Evolutionary conservation across 176 grass and related monocot species (phyloP).

Genomic region (Triticum urartu): DNA sequence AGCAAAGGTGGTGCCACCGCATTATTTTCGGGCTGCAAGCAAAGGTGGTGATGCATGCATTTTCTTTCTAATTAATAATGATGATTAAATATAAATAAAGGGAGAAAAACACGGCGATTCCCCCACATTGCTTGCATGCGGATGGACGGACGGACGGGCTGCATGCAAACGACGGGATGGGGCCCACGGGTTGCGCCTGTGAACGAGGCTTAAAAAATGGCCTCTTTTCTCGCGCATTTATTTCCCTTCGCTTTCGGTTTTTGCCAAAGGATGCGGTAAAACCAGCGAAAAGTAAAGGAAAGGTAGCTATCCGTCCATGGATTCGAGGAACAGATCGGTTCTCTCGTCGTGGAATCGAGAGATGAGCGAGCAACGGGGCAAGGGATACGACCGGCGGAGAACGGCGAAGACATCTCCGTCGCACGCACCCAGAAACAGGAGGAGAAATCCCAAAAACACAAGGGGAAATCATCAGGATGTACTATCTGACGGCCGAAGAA

Average conservation of each 20-base stretch:
- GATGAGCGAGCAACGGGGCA: not conserved
- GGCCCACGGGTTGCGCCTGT: conserved; percentile 15
- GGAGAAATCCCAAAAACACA: not conserved
- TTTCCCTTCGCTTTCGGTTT: conserved; percentile 43
- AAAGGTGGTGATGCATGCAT: conserved; percentile 46
- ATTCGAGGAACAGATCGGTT: conserved; percentile 37
- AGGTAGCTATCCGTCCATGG: conserved; percentile 29
- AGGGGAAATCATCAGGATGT: not conserved
- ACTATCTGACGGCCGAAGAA: not conserved
- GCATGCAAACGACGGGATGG: conserved; percentile 33
- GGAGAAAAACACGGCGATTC: conserved; percentile 31
- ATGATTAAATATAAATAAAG: not conserved
- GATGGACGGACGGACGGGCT: conserved; percentile 29
- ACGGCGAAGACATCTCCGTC: not conserved
- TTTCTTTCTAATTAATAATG: not conserved
- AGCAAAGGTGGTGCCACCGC: not conserved
- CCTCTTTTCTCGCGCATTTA: conserved; percentile 39
- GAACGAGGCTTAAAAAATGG: conserved; percentile 7
- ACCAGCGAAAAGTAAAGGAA: conserved; percentile 19
- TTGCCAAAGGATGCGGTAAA: conserved; percentile 45
- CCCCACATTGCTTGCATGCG: conserved; percentile 46
- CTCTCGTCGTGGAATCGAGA: not conserved
- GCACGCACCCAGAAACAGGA: not conserved
- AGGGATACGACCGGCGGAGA: not conserved
- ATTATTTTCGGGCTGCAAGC: not conserved